A percentile compares a stretch with the other conserved stretches of the same genome.
These are phyloP conservation scores for Lecanicillium sp. DNA, from an alignment of 2,329 filamentous ascomycete species.

Conservation along the genomic window DNA sequence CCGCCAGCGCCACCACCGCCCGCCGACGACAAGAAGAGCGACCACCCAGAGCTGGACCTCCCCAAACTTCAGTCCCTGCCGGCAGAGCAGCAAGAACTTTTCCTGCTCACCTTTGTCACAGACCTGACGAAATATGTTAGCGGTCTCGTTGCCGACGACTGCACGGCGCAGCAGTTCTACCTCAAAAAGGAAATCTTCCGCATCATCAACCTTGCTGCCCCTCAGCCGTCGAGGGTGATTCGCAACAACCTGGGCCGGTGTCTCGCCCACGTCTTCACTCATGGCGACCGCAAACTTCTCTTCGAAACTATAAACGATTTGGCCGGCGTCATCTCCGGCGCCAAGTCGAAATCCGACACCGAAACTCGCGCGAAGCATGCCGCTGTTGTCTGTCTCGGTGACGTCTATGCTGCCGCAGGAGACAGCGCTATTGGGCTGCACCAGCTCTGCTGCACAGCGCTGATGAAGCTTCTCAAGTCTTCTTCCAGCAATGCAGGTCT, in stretches of 20 bases:
- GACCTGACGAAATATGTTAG: constrained; percentile 76
- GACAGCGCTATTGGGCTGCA: constrained; percentile 87
- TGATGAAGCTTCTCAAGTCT: constrained; percentile 75
- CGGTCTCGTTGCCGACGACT: constrained; percentile 67
- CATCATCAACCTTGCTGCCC: constrained; percentile 78
- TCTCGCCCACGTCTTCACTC: constrained; percentile 73
- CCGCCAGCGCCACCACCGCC: constrained; percentile 20
- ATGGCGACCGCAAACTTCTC: constrained; percentile 83
- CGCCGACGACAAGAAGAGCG: constrained; percentile 29
- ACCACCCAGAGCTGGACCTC: constrained; percentile 77
- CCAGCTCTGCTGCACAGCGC: constrained; percentile 61
- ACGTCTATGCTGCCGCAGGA: constrained; percentile 85
- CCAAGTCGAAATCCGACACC: constrained; percentile 69
- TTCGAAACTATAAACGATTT: constrained; percentile 95
- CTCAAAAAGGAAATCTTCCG: constrained; percentile 94
- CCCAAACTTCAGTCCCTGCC: constrained; percentile 83
- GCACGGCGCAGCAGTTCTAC: constrained; percentile 82
- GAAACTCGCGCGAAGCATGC: constrained; percentile 80
- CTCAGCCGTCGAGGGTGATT: constrained; percentile 79
- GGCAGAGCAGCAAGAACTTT: constrained; percentile 91
- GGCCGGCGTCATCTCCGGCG: constrained; percentile 61
- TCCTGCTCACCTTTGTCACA: constrained; percentile 82
- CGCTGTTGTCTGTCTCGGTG: constrained; percentile 78
- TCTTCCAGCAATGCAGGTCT: constrained; percentile 76
- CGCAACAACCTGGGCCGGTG: constrained; percentile 83